These are phyloP conservation scores for Nymphaea thermarum DNA, from an alignment of 164 flowering plant genomes.

Conservation along the genomic window DNA sequence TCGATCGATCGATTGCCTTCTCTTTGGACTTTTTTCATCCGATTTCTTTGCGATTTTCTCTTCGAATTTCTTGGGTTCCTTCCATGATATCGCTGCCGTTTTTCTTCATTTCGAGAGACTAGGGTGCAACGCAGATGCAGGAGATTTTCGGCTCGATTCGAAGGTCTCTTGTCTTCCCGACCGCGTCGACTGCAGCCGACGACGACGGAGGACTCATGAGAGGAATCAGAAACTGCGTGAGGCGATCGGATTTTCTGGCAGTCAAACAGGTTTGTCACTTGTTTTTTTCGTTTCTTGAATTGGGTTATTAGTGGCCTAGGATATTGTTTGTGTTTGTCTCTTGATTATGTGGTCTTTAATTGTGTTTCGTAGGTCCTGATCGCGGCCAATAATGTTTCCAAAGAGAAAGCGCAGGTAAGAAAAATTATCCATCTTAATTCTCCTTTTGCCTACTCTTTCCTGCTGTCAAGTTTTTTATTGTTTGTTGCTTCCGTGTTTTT, in stretches of 20 bases:
- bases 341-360: slow-evolving; percentile 2
- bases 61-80: neutral
- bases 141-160: slow-evolving; percentile 73
- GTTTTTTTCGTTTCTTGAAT: neutral
- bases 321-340: neutral
- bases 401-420: slow-evolving; percentile 50
- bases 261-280: slow-evolving; percentile 59
- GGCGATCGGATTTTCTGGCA: slow-evolving; percentile 76
- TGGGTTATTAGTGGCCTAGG: neutral
- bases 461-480: neutral
- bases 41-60: neutral
- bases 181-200: slow-evolving; percentile 7
- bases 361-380: slow-evolving; percentile 37
- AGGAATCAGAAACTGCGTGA: slow-evolving; percentile 53
- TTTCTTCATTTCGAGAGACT: neutral
- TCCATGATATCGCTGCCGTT: too few species aligned
- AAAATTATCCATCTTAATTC: neutral
- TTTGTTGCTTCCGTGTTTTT: neutral
- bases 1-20: neutral
- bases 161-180: slow-evolving; percentile 58
- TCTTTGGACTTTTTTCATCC: neutral
- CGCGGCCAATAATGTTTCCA: slow-evolving; percentile 38
- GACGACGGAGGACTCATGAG: slow-evolving; percentile 24
- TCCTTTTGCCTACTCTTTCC: neutral
- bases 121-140: slow-evolving; percentile 31